Base-by-base conservation (phyloP, 1,139 yeast genomes). In the Suhomyces bokatorum region DNA sequence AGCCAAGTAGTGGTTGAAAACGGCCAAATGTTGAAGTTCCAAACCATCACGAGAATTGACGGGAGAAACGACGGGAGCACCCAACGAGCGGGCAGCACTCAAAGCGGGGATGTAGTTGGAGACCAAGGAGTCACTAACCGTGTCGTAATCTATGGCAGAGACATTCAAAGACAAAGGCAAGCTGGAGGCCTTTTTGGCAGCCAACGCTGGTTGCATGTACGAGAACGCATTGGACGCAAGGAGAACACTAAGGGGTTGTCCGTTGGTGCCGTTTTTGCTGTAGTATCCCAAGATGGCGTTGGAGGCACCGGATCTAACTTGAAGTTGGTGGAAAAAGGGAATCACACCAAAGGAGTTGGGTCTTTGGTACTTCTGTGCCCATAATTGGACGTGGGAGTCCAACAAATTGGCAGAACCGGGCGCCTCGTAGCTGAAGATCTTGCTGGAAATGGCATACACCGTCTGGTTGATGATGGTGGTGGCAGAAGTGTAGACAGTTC, bases 271-370 rank as follows among this genome's bases (percentile, higher is more conserved):
- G 39, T 72, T 69, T 40, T 56, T 63, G 41, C 66, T 57, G 53
- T 83, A 68, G 67, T 83, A 90, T 22, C 97, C 98, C 46, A 87
- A 71, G 42, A 93, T 74, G 34, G 88, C 80, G 53, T 82, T 78
- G 37, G 93, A 87, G 28, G 97, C 95, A 55, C 97, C 98, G 2
- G 86, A 73, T 62, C 97, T 80, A 39, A 88, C 80, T 61, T 90
- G 90, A 49, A 89, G 76, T 57, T 75, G 72, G 62, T 77, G 75
- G 56, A 80, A 67, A 45, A 71, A 73, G 37, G 89, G 91, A 43
- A 80, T 80, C 35, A 64, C 67, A 14, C 85, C 86, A 43, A 67
- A 63, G 9, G 80, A 72, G 58, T 85, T 85, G 41, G 61, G 60
- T 55, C 83, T 70, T 48, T 72, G 69, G 59, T 77, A 77, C 36